A percentile compares a stretch with the other conserved stretches of the same genome.
Evolutionary conservation across 1,284 basidiomycete genomes (phyloP).

Genomic region (Pterulicium gracile): DNA sequence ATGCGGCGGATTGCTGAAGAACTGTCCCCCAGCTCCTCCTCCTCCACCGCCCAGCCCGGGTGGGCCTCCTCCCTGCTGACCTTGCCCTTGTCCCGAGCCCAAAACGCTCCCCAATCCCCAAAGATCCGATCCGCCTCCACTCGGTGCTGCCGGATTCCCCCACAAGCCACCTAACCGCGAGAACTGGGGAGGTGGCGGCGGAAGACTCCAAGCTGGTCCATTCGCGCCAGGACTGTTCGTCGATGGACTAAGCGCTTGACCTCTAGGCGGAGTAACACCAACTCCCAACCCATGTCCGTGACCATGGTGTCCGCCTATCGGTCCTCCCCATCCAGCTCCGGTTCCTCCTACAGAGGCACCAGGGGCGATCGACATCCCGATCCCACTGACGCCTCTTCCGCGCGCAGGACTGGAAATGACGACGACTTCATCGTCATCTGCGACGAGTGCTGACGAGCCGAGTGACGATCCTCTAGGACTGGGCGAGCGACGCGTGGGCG

Average conservation of each 20-base stretch:
- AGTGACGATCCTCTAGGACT: conserved; percentile 57
- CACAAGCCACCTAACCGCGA: too few species aligned
- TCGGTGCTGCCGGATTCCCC: too few species aligned
- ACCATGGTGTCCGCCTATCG: too few species aligned
- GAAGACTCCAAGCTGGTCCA: background rate
- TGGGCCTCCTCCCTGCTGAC: background rate
- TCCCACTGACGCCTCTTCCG: too few species aligned
- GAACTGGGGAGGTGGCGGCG: background rate
- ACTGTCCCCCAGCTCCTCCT: background rate
- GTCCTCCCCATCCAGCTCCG: too few species aligned
- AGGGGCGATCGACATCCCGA: conserved; percentile 27
- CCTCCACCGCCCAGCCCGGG: background rate
- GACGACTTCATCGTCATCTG: conserved; percentile 73
- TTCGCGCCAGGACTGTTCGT: background rate
- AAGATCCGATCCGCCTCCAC: too few species aligned
- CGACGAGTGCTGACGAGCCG: conserved; percentile 64
- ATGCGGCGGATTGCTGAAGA: background rate
- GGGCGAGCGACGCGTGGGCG: conserved; percentile 52
- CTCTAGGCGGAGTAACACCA: background rate
- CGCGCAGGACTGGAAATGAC: conserved; percentile 29
- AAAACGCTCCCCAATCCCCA: too few species aligned
- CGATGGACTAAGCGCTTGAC: background rate
- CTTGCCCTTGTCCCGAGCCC: background rate
- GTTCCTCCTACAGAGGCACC: conserved; percentile 28
- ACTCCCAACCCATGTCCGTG: background rate